phyloP scores from a whole-genome alignment of 441 rosid genomes.

The Populus hybrid region DNA sequence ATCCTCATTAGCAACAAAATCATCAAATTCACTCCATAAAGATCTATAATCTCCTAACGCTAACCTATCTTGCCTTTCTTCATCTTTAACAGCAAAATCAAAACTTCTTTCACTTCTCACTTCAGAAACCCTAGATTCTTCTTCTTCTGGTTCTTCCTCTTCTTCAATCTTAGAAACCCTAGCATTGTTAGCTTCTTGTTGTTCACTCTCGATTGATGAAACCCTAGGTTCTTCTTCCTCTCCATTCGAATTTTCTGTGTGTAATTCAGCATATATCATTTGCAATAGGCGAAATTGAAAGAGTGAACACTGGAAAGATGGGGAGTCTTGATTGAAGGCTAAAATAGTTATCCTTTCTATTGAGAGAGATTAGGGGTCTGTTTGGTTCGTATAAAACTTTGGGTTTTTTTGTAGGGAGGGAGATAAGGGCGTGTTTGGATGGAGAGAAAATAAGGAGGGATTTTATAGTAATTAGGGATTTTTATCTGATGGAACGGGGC shows the following conservation, averaged over 20 bases:
- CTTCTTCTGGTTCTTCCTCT: slow-evolving; percentile 6
- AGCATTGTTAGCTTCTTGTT: background rate
- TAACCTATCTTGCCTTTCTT: slow-evolving; percentile 4
- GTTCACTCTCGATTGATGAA: background rate
- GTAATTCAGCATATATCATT: slow-evolving; percentile 15
- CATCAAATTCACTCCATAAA: slow-evolving; percentile 81
- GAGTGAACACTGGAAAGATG: slow-evolving; percentile 23
- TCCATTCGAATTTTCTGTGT: slow-evolving; percentile 16
- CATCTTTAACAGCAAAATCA: slow-evolving; percentile 8
- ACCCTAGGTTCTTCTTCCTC: background rate
- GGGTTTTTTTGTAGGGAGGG: background rate
- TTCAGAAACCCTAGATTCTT: slow-evolving; percentile 22
- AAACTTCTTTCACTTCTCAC: background rate
- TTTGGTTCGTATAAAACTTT: background rate
- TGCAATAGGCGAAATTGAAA: background rate
- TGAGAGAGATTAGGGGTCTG: background rate
- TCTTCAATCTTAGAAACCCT: slow-evolving; percentile 4
- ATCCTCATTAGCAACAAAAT: slow-evolving; percentile 79
- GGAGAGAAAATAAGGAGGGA: slow-evolving; percentile 25
- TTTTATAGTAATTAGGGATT: background rate
- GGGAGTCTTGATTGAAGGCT: slow-evolving; percentile 2
- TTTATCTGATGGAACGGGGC: background rate
- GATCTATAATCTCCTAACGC: slow-evolving; percentile 36
- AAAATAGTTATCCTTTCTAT: background rate
- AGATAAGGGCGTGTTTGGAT: slow-evolving; percentile 21